phyloP scores from a whole-genome alignment of 306 rosid genomes.

The Oemleria cerasiformis region DNA sequence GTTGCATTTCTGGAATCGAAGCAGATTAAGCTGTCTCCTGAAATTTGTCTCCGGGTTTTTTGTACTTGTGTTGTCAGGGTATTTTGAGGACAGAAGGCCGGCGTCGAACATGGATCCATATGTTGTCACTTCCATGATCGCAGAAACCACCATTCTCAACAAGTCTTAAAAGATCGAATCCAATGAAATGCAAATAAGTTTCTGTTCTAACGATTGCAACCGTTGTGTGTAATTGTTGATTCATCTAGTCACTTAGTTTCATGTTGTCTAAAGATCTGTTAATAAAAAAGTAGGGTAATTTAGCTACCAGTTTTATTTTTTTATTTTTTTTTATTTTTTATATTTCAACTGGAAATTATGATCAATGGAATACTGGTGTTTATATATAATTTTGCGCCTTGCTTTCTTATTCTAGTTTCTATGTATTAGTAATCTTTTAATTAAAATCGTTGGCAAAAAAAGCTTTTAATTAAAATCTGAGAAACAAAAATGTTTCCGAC shows the following conservation, averaged over 20 bases:
- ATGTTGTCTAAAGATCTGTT: not conserved
- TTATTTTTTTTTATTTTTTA: too few relatives aligned
- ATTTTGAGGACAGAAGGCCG: slow-evolving; percentile 58
- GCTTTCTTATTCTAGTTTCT: too few relatives aligned
- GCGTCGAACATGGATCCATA: slow-evolving; percentile 63
- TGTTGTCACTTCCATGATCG: slow-evolving; percentile 48
- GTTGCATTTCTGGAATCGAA: too few relatives aligned
- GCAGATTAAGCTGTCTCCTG: too few relatives aligned
- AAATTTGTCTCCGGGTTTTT: too few relatives aligned
- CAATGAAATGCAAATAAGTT: not conserved
- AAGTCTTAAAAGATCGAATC: slow-evolving; percentile 19
- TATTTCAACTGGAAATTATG: not conserved
- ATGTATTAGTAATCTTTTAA: too few relatives aligned
- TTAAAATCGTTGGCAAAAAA: too few relatives aligned
- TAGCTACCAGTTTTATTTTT: not conserved
- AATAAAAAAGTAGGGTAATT: not conserved
- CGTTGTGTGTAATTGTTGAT: not conserved
- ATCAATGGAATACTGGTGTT: not conserved
- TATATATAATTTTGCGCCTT: not conserved
- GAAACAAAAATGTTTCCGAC: too few relatives aligned
- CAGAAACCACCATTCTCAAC: slow-evolving; percentile 48
- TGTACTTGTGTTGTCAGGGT: slow-evolving; percentile 26
- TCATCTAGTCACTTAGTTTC: not conserved
- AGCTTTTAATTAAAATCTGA: too few relatives aligned
- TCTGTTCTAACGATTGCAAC: not conserved